These are phyloP conservation scores for Inosperma sp. DNA, from an alignment of 768 basidiomycete genomes.

Conservation along the genomic window DNA sequence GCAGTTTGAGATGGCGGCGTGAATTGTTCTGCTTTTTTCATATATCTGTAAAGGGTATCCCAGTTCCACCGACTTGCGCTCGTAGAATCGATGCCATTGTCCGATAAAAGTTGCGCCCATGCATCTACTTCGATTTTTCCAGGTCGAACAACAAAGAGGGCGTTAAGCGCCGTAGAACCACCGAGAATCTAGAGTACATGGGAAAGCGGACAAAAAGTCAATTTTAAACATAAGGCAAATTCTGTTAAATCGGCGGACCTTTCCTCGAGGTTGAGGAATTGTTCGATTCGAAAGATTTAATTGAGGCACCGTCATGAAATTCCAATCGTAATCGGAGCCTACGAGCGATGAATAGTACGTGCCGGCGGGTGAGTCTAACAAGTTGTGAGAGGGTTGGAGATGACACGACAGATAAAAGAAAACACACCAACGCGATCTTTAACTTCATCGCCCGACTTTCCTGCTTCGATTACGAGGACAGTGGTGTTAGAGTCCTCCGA, in stretches of 20 bases:
- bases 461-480: slow-evolving; percentile 40
- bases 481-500: slow-evolving; percentile 30
- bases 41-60: slow-evolving; percentile 40
- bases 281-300: slow-evolving; percentile 35
- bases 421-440: slow-evolving; percentile 25
- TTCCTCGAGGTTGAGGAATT: slow-evolving; percentile 54
- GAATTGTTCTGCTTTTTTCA: slow-evolving; percentile 55
- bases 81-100: slow-evolving; percentile 19
- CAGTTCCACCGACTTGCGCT: slow-evolving; percentile 39
- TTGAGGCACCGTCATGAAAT: slow-evolving; percentile 41
- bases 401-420: background rate
- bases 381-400: background rate
- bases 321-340: slow-evolving; percentile 47
- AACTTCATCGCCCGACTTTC: slow-evolving; percentile 22
- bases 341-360: slow-evolving; percentile 45
- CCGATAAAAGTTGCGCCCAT: slow-evolving; percentile 37
- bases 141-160: slow-evolving; percentile 54
- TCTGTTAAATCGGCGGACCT: too few relatives aligned
- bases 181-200: slow-evolving; percentile 38
- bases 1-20: slow-evolving; percentile 41
- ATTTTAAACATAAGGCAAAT: background rate
- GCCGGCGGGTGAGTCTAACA: slow-evolving; percentile 40
- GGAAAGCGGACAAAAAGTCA: background rate
- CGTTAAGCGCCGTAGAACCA: slow-evolving; percentile 60
- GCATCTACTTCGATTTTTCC: slow-evolving; percentile 43